Base-by-base conservation (phyloP, 2,329 filamentous ascomycete species). In the Aureobasidium sp. region DNA sequence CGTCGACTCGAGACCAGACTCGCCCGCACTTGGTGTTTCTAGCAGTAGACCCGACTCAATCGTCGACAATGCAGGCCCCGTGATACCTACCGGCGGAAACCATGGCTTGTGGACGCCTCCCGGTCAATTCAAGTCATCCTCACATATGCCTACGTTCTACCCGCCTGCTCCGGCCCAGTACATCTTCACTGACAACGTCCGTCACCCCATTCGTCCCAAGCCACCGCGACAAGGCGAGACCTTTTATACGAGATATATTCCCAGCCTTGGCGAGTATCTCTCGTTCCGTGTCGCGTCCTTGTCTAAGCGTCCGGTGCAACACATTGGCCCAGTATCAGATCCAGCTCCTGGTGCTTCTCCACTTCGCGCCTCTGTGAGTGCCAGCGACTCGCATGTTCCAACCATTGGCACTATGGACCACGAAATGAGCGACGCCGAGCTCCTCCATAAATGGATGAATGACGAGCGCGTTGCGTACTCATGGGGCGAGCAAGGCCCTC, bases 91-190 rank as follows among this genome's bases (percentile, higher is more conserved):
- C 11, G 42, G 50, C n/a, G 53, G 50, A 9, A 40, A 47, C 29
- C 45, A 57, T 42, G 74, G 65, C 62, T 66, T 67, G 49, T 71
- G 64, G 65, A 73, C 75, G 12, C 77, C 61, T 27, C 71, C 78
- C 31, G 87, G 88, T 0, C 91, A 90, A 0, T 96, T 93, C 74
- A 85, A 85, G 67, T 95, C 90, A 1, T 83, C 85, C 15, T 94
- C 89, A 45, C 90, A 96, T 72, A 79, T 97, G 2, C 92, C 93
- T 2, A 96, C 91, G 0, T 97, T 91, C 76, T 97, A 90, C 67
- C 92, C 92, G 2, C 91, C 92, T 0, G 80, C 88, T 1, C 90
- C 94, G 1, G 77, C 90, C 9, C 89, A 93, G 67, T 97, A 93
- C 72, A 87, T 83, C 4, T 85, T 88, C 64, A 92, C 90, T 2